Evolutionary conservation across 441 rosid species (phyloP).

Genomic region (Theobroma grandiflorum): DNA sequence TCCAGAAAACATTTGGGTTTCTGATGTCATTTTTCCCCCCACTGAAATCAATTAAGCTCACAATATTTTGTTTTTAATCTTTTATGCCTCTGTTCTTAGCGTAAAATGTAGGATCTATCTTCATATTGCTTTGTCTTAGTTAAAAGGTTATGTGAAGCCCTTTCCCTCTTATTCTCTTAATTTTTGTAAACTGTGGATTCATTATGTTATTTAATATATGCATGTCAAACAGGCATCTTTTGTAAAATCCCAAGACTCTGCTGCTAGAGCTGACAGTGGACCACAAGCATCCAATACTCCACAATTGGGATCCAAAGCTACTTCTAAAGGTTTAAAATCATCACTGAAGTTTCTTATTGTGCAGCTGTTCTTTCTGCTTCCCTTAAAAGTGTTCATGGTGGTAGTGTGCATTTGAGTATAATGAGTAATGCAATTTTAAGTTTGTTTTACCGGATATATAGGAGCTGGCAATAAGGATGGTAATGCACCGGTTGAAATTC

Average conservation of each 20-base stretch:
- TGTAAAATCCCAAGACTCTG: slow-evolving; percentile 61
- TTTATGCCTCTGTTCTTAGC: neutral
- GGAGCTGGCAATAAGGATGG: slow-evolving; percentile 53
- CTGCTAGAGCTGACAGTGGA: slow-evolving; percentile 61
- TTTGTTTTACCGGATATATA: slow-evolving; percentile 35
- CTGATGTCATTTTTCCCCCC: neutral
- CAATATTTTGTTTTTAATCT: neutral
- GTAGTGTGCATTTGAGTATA: neutral
- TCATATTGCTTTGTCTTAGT: neutral
- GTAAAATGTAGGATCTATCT: neutral
- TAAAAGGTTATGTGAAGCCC: neutral
- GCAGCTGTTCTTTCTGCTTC: neutral
- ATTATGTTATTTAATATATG: slow-evolving; percentile 27
- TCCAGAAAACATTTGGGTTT: neutral
- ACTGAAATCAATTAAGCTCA: neutral
- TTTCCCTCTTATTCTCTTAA: neutral
- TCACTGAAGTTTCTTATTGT: slow-evolving; percentile 8
- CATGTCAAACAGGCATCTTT: slow-evolving; percentile 62
- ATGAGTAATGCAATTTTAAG: slow-evolving; percentile 5
- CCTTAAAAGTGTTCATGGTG: neutral
- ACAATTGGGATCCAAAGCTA: slow-evolving; percentile 57
- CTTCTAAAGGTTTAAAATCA: slow-evolving; percentile 64
- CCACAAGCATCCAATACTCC: slow-evolving; percentile 55
- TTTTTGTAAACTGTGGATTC: slow-evolving; percentile 7
- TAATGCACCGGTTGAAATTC: slow-evolving; percentile 37